Conservation (phyloP, 164 flowering plant species). For the Vitis labrusca region DNA sequence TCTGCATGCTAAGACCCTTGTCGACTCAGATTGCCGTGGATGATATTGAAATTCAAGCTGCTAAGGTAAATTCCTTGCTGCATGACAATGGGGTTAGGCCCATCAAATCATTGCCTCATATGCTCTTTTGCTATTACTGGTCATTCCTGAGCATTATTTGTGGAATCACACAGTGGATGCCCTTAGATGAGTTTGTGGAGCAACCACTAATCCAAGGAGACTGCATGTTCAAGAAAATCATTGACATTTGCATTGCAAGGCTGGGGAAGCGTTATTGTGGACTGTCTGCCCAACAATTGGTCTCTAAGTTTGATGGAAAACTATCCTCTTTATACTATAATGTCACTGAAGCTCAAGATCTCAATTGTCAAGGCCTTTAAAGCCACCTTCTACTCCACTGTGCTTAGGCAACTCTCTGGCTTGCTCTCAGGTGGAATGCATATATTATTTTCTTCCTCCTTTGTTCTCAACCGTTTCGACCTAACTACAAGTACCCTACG, state of each 20-base stretch:
- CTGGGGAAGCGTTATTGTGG: constrained; percentile 71
- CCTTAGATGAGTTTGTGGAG: constrained; percentile 65
- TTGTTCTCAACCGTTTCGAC: background rate
- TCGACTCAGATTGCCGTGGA: constrained; percentile 63
- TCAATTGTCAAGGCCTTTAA: constrained; percentile 41
- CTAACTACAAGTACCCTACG: background rate
- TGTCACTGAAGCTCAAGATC: constrained; percentile 40
- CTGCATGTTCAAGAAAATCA: constrained; percentile 71
- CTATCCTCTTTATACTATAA: constrained; percentile 72
- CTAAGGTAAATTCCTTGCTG: constrained; percentile 54
- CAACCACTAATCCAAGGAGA: constrained; percentile 67
- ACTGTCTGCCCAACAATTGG: constrained; percentile 47
- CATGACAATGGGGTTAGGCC: too few relatives aligned
- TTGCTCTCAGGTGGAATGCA: background rate
- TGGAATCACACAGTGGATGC: constrained; percentile 77
- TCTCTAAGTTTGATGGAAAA: constrained; percentile 74
- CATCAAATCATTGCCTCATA: too few relatives aligned
- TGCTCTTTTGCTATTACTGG: too few relatives aligned
- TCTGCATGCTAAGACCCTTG: constrained; percentile 75
- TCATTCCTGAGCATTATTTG: background rate
- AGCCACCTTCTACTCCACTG: background rate
- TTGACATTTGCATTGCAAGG: constrained; percentile 69
- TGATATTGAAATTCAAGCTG: constrained; percentile 74
- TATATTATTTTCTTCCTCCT: background rate
- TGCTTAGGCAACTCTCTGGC: background rate